Base-by-base conservation (phyloP, 2,329 filamentous ascomycete genomes). In the Fusarium begoniae region DNA sequence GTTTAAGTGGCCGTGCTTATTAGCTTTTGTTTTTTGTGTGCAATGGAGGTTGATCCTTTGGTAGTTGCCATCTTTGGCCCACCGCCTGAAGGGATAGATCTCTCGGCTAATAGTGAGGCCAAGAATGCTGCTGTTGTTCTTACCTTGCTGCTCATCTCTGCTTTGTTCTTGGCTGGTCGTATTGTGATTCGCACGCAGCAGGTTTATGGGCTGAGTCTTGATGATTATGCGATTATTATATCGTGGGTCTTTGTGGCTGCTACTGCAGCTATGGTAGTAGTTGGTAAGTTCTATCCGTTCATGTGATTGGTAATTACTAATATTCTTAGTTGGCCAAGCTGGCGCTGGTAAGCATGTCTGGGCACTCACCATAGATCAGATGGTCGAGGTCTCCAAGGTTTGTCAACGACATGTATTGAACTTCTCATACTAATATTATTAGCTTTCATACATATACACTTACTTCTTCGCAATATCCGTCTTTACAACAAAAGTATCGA, bases 271-370 rank as follows among this genome's bases (percentile, higher is more conserved):
- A 63, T 69, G 50, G 66, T 69, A 2, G 51, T 57, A 28, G 57
- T 64, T 24, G 50, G 66, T 69, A n/a, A 69, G 66, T 37, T 8
- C 12, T 17, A 17, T 20, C 12, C 15, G 4, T 28, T 6, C 2
- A 3, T 11, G 9, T n/a, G 3, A 24, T 44, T 3, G 6, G 4
- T 3, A 20, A 11, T n/a, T 7, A 2, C 40, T 69, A 35, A 69
- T 18, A 4, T 6, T 22, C 3, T 1, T 6, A 69, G 66, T 48
- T 32, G 57, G 65, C 6, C 58, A 69, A 43, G 51, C 66, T 28
- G 66, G 66, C 2, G 66, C 60, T 3, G 66, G 66, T 10, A 63
- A 51, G 12, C 66, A 69, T 69, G 66, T 69, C 3, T 69, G 66
- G 66, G 65, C 66, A 12, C 66, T 69, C 32, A 64, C 24, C 2